These are phyloP conservation scores for Aulographum hederae DNA, from an alignment of 2,329 filamentous ascomycete genomes.

Conservation along the genomic window DNA sequence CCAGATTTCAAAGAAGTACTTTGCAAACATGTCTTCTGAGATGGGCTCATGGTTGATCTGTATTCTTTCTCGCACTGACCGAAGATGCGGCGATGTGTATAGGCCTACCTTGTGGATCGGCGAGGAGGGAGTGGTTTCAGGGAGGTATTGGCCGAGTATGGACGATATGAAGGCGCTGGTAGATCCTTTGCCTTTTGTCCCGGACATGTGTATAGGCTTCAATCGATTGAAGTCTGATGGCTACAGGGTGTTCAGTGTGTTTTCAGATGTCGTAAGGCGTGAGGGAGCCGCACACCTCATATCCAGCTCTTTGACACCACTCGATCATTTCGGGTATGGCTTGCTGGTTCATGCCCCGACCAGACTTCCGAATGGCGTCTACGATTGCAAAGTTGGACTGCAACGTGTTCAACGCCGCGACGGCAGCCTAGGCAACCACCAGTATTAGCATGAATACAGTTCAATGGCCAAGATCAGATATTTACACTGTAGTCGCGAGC, in stretches of 20 bases:
- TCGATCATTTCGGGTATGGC: slow-evolving; percentile 69
- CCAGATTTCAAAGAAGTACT: slow-evolving; percentile 75
- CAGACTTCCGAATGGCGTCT: slow-evolving; percentile 58
- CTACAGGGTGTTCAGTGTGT: slow-evolving; percentile 17
- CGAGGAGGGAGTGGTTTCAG: slow-evolving; percentile 13
- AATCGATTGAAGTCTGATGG: slow-evolving; percentile 41
- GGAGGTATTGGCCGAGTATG: slow-evolving; percentile 48
- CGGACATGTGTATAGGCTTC: slow-evolving; percentile 65
- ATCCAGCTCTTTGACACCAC: slow-evolving; percentile 60
- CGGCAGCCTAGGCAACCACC: slow-evolving; percentile 37
- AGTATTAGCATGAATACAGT: too few relatives aligned
- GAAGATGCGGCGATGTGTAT: slow-evolving; percentile 73
- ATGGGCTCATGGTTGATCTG: slow-evolving; percentile 58
- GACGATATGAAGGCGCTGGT: slow-evolving; percentile 70
- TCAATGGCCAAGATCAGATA: too few relatives aligned
- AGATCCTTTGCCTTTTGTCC: slow-evolving; percentile 88
- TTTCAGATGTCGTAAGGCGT: slow-evolving; percentile 1
- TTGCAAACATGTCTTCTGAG: slow-evolving; percentile 47
- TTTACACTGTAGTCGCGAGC: slow-evolving; percentile 1
- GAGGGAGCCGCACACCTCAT: slow-evolving; percentile 37
- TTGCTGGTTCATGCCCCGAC: slow-evolving; percentile 50
- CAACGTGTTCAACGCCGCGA: slow-evolving; percentile 55
- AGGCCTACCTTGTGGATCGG: slow-evolving; percentile 46
- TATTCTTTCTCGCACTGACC: slow-evolving; percentile 71
- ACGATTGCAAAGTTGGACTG: slow-evolving; percentile 66